Conservation (phyloP, 176 grass and related monocot genomes). For the Aegilops longissima region DNA sequence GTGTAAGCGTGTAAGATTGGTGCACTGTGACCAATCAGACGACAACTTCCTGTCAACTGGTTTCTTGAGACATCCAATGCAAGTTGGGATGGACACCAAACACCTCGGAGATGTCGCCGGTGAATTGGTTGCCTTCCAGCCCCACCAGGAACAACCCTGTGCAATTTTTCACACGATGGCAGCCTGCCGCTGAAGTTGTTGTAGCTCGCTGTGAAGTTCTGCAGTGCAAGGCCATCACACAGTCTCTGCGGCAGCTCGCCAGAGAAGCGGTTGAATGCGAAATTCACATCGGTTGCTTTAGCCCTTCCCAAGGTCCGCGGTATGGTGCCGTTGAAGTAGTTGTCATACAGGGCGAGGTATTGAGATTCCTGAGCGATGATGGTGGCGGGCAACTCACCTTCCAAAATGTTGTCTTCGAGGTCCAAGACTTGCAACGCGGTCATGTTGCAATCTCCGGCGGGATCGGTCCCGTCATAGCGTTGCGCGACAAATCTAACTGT, state of each 20-base stretch:
- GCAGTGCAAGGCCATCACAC: background rate
- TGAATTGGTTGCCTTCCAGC: too few species aligned
- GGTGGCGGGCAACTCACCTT: constrained; percentile 30
- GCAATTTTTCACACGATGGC: too few species aligned
- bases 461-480: background rate
- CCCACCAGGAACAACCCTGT: fast-evolving
- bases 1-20: background rate
- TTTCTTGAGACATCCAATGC: background rate
- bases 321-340: constrained; percentile 17
- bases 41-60: background rate
- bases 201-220: background rate
- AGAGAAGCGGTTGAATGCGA: background rate
- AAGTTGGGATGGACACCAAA: background rate
- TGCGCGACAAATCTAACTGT: background rate
- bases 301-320: background rate
- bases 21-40: background rate
- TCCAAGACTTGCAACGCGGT: constrained; percentile 19
- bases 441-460: constrained; percentile 26
- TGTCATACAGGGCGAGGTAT: background rate
- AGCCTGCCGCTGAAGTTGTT: too few species aligned
- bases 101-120: too few species aligned
- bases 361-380: constrained; percentile 20
- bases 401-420: constrained; percentile 32
- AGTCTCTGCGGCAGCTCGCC: background rate
- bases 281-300: background rate